Evolutionary conservation across 2,329 filamentous ascomycete genomes (phyloP), one percentile per base, ranked within the genome.

Genomic region (Fusarium begoniae): DNA sequence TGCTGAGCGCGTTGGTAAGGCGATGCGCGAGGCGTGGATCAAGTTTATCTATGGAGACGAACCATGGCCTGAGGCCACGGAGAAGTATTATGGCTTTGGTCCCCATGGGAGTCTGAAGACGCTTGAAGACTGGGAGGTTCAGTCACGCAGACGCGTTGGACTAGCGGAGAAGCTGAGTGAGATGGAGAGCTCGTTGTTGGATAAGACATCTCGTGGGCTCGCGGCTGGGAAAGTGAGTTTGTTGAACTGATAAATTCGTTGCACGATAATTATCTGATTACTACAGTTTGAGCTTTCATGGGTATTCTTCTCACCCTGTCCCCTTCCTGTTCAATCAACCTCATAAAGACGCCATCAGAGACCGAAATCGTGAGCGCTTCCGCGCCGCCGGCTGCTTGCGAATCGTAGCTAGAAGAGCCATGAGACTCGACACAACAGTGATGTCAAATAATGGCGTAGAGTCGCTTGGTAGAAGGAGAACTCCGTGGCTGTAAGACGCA

Each of bases 11-110:
- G 79, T 83, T 18, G 80, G 82, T 0, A 57, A 74, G 32, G 79
- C 82, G 14, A 82, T 86, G 81, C 80, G 84, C n/a, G 75, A 74
- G 18, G 74, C 80, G 8, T 86, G 84, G 84, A 79, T 84, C 22
- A 45, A 38, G 6, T 87, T 86, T 59, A 67, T 84, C 1, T 78
- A 79, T 32, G 80, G 81, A 4, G 54, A 74, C 2, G 73, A 75
- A 2, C 84, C 85, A 1, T 87, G 85, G 84, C 1, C 12, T 2
- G n/a, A 13, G 0, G 48, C 71, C 7, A 9, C 11, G 5, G 1
- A 9, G 2, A 43, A 14, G 5, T 14, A 22, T 26, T n/a, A 51
- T 22, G 41, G 80, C 0, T 85, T 83, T 74, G 84, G 85, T 2
- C 85, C 84, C 3, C 61, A 81, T 32, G 84, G 85, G 0, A 75